These are phyloP conservation scores for Allium fistulosum DNA, from an alignment of 106 monocot species.

Conservation along the genomic window DNA sequence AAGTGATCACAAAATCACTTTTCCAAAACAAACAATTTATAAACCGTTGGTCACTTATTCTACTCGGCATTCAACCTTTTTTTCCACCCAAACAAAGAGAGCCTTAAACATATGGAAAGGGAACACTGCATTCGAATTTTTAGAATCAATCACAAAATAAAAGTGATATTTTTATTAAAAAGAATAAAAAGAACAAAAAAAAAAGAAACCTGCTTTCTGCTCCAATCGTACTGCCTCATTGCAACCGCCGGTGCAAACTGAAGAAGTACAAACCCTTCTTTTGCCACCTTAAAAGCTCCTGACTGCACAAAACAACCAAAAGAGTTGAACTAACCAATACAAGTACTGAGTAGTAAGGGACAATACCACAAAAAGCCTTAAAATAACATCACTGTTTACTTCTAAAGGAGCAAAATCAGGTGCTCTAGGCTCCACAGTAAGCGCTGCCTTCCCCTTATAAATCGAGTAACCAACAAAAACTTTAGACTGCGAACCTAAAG, in stretches of 20 bases:
- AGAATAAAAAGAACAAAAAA: not conserved
- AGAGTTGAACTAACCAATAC: no score
- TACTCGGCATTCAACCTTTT: no score
- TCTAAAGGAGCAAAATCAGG: conserved; percentile 85
- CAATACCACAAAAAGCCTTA: no score
- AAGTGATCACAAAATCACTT: no score
- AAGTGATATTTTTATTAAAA: no score
- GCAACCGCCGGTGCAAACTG: conserved; percentile 86
- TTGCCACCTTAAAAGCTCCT: conserved; percentile 75
- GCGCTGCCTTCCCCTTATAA: conserved; percentile 95
- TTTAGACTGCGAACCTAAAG: conserved; percentile 28
- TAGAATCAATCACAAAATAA: no score
- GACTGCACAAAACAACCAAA: conserved; percentile 27
- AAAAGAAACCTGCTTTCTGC: conserved; percentile 59
- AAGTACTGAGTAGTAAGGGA: no score
- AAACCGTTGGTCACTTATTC: no score
- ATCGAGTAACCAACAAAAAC: conserved; percentile 77
- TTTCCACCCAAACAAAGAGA: no score
- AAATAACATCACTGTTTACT: conserved; percentile 17
- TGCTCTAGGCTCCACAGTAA: conserved; percentile 60
- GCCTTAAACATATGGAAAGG: no score
- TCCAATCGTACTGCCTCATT: conserved; percentile 89
- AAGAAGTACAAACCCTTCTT: conserved; percentile 75
- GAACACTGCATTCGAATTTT: no score
- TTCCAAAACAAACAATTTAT: no score